Base-by-base conservation (phyloP, 805 yeast species). In the Wickerhamiella kurtzmanii region DNA sequence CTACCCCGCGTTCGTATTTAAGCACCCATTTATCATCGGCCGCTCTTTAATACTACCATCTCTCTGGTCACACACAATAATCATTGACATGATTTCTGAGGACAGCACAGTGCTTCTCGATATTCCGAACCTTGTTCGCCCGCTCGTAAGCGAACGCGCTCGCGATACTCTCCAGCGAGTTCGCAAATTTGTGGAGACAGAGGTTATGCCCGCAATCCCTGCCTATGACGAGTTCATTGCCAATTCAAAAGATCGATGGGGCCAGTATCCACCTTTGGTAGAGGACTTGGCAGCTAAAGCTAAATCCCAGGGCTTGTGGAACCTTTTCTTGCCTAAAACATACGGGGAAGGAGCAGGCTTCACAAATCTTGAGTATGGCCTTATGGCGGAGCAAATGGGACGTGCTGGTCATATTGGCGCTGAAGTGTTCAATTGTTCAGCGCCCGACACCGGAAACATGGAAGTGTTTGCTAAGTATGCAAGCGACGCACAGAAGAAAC, bases 391-490 rank as follows among this genome's bases (percentile, higher is more conserved):
- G 57, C 74, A 75, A 56, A 64, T 77, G 57, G 84, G 83, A 13
- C 65, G 75, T 44, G 37, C 19, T 11, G 67, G 76, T 2, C 63
- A 64, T 44, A 58, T 69, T 46, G 82, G 76, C 1, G 76, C 81
- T 2, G 80, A 75, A 57, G 79, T 72, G 18, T 74, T 79, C 50
- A 77, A 78, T 57, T 71, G 76, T 16, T 62, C 60, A 48, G 82
- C 82, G 9, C 82, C 82, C 6, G 82, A 77, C 53, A 77, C 82
- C 8, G 82, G 82, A 2, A 76, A 77, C 57, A 78, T 73, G 77
- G 71, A 66, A 48, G 57, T 68, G 2, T 53, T 69, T 35, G 65
- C 66, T 13, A 61, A 64, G 44, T 67, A 64, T 48, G 72, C 66
- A 17, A 65, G 61, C 64, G 50, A 59, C 57, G 57, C 73, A 65